phyloP scores from a whole-genome alignment of 2,329 filamentous ascomycete genomes.

The Didymella segeticola region DNA sequence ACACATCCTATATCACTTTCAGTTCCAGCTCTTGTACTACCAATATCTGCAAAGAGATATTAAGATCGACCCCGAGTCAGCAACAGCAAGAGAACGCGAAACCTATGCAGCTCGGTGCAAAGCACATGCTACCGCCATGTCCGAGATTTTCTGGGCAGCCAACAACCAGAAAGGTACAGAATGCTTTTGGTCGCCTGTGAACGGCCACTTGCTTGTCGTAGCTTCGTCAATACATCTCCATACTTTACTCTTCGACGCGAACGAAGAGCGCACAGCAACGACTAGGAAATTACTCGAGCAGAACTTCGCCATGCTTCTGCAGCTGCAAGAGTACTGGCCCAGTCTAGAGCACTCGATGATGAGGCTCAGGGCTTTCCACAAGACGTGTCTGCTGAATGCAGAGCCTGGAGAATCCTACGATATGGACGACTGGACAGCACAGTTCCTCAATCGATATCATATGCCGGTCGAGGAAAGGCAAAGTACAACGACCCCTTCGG shows the following conservation, averaged over 20 bases:
- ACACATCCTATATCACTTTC: conserved; percentile 8
- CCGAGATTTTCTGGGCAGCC: conserved; percentile 5
- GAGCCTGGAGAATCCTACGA: conserved; percentile 4
- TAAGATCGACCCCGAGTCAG: neutral
- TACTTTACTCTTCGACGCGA: conserved; percentile 6
- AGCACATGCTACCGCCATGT: conserved; percentile 4
- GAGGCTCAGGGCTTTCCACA: conserved; percentile 9
- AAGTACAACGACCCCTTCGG: conserved; percentile 4
- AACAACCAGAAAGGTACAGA: conserved; percentile 5
- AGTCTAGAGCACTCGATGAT: conserved; percentile 8
- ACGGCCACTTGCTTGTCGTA: conserved; percentile 8
- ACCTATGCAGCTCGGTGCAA: conserved; percentile 5
- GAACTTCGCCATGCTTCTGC: conserved; percentile 7
- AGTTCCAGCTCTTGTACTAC: conserved; percentile 13
- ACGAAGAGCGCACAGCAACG: neutral
- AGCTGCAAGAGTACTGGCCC: conserved; percentile 12
- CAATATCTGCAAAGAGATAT: conserved; percentile 7
- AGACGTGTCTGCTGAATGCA: conserved; percentile 6
- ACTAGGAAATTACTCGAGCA: conserved; percentile 7
- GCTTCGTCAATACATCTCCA: conserved; percentile 11
- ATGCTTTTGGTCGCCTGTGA: conserved; percentile 12
- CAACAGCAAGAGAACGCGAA: neutral
- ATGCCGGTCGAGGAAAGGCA: conserved; percentile 4
- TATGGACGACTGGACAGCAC: conserved; percentile 13
- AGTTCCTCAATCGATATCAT: conserved; percentile 11